Evolutionary conservation across 2,329 filamentous ascomycete species (phyloP), one percentile per base, ranked within the genome.

Genomic region (Colletotrichum eleusines): DNA sequence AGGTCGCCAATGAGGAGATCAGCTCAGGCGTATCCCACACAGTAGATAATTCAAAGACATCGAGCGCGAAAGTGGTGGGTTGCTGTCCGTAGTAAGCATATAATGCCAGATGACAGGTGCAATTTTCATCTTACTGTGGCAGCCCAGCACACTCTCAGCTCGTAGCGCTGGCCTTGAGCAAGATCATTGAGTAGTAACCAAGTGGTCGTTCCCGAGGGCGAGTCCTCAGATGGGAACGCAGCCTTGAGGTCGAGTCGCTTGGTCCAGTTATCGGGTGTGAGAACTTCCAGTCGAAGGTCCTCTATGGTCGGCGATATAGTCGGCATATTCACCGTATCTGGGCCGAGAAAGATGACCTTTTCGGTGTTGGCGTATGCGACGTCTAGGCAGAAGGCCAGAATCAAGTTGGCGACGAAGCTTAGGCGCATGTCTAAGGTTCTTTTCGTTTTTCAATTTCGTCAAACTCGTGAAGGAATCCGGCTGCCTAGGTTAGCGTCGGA

Each of bases 111-210:
- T 40, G 55, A 40, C 51, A 72, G 44, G 48, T 42, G 12, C 12
- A 55, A 51, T 46, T 67, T 57, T 35, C 53, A 40, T 86, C 92
- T 81, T 87, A 97, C 95, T 72, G 92, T 96, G 50, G 96, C 96
- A 71, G 94, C 87, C 95, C 95, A 99, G 83, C 95, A 98, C 71
- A 98, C 86, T 65, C 96, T 90, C 59, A 97, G 88, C 84, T 99
- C 96, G 85, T 98, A 98, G 74, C 94, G 88, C 77, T 92, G 91
- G 14, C 89, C 89, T 44, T 89, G 87, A n/a, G 82, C 85, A 65
- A 99, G 85, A 42, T 86, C 83, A 67, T 92, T 88, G 7, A 99
- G 87, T 9, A 95, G 82, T 74, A 94, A 88, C 96, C 96, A 98
- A 35, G 92, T 91, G 62, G 90, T 85, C 14, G 84, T 81, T 9